phyloP scores from a whole-genome alignment of 1,284 basidiomycete species.

The Inonotus hispidus region DNA sequence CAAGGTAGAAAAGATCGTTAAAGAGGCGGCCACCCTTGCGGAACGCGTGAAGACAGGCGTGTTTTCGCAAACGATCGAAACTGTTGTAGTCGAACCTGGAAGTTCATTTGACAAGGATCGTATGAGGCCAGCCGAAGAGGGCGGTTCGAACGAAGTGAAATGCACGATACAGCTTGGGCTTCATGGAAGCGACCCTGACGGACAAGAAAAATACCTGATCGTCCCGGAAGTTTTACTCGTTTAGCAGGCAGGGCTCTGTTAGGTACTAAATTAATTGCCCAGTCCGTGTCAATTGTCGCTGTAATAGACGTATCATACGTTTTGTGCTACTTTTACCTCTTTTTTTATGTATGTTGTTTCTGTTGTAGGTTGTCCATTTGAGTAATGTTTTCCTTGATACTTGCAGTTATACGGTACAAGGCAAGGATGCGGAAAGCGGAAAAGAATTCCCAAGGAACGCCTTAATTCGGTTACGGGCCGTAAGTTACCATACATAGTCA shows the following conservation, averaged over 20 bases:
- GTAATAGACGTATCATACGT: no score
- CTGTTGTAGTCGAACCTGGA: constrained; percentile 1
- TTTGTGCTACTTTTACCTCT: no score
- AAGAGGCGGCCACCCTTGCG: constrained; percentile 1
- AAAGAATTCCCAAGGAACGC: not conserved
- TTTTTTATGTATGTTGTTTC: no score
- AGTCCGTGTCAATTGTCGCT: no score
- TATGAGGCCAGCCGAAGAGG: not conserved
- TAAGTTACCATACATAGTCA: not conserved
- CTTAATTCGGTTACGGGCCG: not conserved
- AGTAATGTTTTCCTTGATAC: not conserved
- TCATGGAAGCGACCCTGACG: not conserved
- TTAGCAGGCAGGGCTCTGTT: not conserved
- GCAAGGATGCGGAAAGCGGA: not conserved
- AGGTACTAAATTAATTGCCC: no score
- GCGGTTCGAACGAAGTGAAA: not conserved
- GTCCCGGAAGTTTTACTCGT: constrained; percentile 1
- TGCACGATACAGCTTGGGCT: constrained; percentile 1
- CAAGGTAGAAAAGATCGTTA: not conserved
- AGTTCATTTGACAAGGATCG: not conserved
- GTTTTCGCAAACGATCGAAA: constrained; percentile 2
- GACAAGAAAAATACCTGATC: not conserved
- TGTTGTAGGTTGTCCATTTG: no score
- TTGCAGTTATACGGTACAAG: not conserved
- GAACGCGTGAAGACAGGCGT: not conserved